Conservation (phyloP, 2,329 filamentous ascomycete genomes). For the Trichoderma sp. region DNA sequence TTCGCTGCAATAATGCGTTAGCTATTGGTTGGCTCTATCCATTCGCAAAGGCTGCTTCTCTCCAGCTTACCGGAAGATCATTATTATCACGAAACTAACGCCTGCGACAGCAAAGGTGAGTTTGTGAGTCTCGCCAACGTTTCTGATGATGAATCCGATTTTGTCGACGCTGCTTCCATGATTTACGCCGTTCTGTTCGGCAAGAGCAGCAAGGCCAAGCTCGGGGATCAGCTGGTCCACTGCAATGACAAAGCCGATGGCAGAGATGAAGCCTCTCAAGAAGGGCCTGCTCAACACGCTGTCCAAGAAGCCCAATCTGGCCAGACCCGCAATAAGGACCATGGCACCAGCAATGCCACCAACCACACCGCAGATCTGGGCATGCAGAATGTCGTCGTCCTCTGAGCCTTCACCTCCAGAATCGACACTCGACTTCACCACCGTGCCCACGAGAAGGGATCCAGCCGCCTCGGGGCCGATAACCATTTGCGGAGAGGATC, state of each 20-base stretch:
- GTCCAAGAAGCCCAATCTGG: slow-evolving; percentile 86
- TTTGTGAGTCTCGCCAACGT: slow-evolving; percentile 63
- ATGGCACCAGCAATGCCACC: slow-evolving; percentile 84
- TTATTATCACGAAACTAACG: slow-evolving; percentile 80
- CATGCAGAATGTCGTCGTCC: slow-evolving; percentile 65
- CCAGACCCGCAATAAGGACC: slow-evolving; percentile 82
- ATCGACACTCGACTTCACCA: slow-evolving; percentile 75
- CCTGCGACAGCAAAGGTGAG: slow-evolving; percentile 75
- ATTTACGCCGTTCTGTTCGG: slow-evolving; percentile 61
- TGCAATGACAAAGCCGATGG: slow-evolving; percentile 93
- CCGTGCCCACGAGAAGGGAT: slow-evolving; percentile 82
- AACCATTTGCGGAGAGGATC: slow-evolving; percentile 88
- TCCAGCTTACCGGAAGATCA: slow-evolving; percentile 71
- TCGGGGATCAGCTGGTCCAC: slow-evolving; percentile 94
- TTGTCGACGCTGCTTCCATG: slow-evolving; percentile 89
- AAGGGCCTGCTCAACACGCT: slow-evolving; percentile 93
- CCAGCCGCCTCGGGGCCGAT: slow-evolving; percentile 94
- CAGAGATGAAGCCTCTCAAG: slow-evolving; percentile 90
- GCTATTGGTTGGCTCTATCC: not conserved
- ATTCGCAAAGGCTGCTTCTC: not conserved
- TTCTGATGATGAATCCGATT: slow-evolving; percentile 70
- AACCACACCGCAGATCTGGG: slow-evolving; percentile 81
- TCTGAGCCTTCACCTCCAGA: slow-evolving; percentile 60
- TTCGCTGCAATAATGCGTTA: slow-evolving; percentile 51
- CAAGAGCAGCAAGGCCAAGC: slow-evolving; percentile 68